Percentiles rank a stretch among this genome's conserved stretches.
phyloP scores from a whole-genome alignment of 1,284 basidiomycete species.

The Melanopsichium pennsylvanicum region DNA sequence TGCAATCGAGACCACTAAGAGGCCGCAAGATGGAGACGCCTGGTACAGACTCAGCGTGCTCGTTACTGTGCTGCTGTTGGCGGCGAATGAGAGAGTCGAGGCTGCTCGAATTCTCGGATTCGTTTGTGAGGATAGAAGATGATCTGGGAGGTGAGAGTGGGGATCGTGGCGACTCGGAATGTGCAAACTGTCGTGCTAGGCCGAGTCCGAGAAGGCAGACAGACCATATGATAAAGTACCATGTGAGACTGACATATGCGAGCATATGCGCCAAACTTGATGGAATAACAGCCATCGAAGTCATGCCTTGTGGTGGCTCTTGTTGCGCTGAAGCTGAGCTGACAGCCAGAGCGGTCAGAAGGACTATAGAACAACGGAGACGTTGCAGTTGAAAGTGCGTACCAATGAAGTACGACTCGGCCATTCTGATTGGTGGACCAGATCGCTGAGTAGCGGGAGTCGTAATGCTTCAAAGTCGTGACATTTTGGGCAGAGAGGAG shows the following conservation, averaged over 20 bases:
- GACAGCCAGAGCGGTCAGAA: no score
- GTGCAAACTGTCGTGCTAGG: conserved; percentile 37
- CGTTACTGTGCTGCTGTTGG: conserved; percentile 77
- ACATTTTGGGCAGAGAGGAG: no score
- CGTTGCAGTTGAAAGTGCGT: no score
- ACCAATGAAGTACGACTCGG: no score
- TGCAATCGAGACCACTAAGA: conserved; percentile 61
- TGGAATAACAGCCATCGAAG: not conserved
- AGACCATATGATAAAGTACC: conserved; percentile 79
- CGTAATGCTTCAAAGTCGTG: no score
- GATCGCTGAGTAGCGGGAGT: no score
- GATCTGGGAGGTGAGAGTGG: conserved; percentile 36
- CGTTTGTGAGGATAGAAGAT: conserved; percentile 52
- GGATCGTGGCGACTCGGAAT: conserved; percentile 24
- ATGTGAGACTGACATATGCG: conserved; percentile 67
- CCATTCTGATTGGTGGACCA: no score
- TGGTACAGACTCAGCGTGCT: conserved; percentile 68
- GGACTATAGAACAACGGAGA: no score
- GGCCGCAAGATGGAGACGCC: conserved; percentile 63
- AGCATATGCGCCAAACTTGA: not conserved
- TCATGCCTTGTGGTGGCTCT: no score
- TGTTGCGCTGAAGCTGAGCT: no score
- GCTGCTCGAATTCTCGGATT: conserved; percentile 73
- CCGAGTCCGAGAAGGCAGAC: conserved; percentile 79
- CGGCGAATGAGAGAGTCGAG: conserved; percentile 28